Evolutionary conservation across 805 yeast genomes (phyloP).

Genomic region (Monosporozyma yasuniensis): DNA sequence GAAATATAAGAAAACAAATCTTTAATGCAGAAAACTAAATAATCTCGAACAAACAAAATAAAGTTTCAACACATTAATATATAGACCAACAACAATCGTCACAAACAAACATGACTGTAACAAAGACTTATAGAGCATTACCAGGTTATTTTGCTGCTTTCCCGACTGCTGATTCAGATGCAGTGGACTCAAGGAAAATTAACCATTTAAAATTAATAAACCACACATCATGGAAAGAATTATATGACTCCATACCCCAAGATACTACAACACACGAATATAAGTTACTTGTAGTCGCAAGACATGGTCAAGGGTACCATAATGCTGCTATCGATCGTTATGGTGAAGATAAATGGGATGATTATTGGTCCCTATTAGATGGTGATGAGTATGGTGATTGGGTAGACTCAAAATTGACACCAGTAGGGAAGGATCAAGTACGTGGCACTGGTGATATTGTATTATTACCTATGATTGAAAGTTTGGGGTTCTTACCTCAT

Average conservation of each 20-base stretch:
- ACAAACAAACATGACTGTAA: background rate
- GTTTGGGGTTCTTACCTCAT: conserved; percentile 50
- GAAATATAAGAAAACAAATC: too few relatives aligned
- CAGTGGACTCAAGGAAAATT: conserved; percentile 11
- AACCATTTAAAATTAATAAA: conserved; percentile 14
- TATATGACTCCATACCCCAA: conserved; percentile 15
- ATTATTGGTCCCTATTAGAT: conserved; percentile 41
- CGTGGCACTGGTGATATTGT: conserved; percentile 30
- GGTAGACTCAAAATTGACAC: conserved; percentile 47
- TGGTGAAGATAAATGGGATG: conserved; percentile 51
- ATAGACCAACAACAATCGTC: background rate
- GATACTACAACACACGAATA: conserved; percentile 15
- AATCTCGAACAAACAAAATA: too few relatives aligned
- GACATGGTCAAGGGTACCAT: conserved; percentile 68
- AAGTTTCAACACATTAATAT: too few relatives aligned
- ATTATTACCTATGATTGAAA: conserved; percentile 15
- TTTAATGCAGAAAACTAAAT: too few relatives aligned
- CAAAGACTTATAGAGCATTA: conserved; percentile 11
- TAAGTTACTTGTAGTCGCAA: conserved; percentile 22
- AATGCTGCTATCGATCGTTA: conserved; percentile 46
- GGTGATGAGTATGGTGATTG: conserved; percentile 49
- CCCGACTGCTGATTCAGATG: conserved; percentile 2
- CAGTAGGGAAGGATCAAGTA: conserved; percentile 49
- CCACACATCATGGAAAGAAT: conserved; percentile 15
- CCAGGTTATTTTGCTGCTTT: conserved; percentile 23